Percentiles rank a stretch among this genome's conserved stretches.
phyloP scores from a whole-genome alignment of 1,139 yeast species.

The Blastobotrys ciferrii region DNA sequence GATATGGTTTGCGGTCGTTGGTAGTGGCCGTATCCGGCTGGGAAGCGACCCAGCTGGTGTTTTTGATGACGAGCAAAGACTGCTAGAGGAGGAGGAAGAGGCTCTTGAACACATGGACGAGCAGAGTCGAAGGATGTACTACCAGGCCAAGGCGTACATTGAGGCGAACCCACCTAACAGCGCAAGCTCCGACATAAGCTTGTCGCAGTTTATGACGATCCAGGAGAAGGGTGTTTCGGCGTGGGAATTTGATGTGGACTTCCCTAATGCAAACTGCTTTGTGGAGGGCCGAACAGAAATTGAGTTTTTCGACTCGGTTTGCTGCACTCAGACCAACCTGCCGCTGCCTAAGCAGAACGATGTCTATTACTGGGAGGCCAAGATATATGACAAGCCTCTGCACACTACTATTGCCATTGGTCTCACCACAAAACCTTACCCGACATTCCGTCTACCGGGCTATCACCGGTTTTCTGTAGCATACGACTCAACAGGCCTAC shows the following conservation, averaged over 20 bases:
- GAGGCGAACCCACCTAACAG: conserved; percentile 46
- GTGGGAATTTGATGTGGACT: conserved; percentile 84
- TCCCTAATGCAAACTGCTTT: conserved; percentile 52
- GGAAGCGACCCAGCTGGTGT: conserved; percentile 49
- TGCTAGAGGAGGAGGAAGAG: conserved; percentile 63
- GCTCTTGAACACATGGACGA: conserved; percentile 68
- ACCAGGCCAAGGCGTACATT: conserved; percentile 57
- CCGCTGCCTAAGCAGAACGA: conserved; percentile 87
- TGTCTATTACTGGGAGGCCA: conserved; percentile 87
- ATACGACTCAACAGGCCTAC: conserved; percentile 80
- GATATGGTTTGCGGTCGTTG: conserved; percentile 36
- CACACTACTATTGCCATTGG: conserved; percentile 68
- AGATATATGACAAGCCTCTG: conserved; percentile 61
- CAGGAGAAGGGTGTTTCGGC: conserved; percentile 93
- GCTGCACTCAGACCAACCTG: conserved; percentile 78
- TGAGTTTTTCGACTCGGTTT: conserved; percentile 64
- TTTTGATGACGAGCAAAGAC: conserved; percentile 62
- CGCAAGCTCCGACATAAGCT: conserved; percentile 39
- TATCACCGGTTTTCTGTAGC: conserved; percentile 77
- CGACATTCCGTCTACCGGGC: conserved; percentile 86
- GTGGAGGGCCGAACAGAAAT: conserved; percentile 76
- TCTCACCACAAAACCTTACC: conserved; percentile 83
- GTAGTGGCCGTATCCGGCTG: conserved; percentile 39
- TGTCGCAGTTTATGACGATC: conserved; percentile 54
- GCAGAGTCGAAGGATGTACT: conserved; percentile 42